A percentile compares a stretch with the other conserved stretches of the same genome.
phyloP scores from a whole-genome alignment of 257 asterid genomes.

The Nicotiana attenuata region DNA sequence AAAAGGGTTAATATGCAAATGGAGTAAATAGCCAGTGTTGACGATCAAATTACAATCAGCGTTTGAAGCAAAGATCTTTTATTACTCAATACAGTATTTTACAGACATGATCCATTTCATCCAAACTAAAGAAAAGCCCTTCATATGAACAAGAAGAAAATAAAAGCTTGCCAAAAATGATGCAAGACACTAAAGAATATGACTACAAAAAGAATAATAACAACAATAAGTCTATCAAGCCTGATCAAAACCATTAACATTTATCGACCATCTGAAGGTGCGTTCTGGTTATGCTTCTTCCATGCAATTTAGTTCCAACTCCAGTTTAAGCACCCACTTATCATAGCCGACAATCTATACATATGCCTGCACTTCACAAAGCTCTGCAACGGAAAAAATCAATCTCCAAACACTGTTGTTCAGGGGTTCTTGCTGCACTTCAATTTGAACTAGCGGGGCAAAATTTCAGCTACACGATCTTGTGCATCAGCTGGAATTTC shows the following conservation, averaged over 20 bases:
- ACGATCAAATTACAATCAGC: neutral
- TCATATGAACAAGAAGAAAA: neutral
- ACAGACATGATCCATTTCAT: neutral
- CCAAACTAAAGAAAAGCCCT: conserved; percentile 2
- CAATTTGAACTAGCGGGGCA: conserved; percentile 30
- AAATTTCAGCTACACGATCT: conserved; percentile 63
- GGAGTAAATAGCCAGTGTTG: neutral
- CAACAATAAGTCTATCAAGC: neutral
- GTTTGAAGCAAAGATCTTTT: neutral
- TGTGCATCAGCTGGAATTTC: conserved; percentile 85
- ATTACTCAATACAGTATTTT: conserved; percentile 8
- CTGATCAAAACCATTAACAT: conserved; percentile 2
- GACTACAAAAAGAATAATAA: conserved; percentile 8
- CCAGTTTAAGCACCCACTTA: neutral
- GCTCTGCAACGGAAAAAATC: conserved; percentile 16
- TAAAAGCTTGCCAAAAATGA: conserved; percentile 1
- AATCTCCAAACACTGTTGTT: conserved; percentile 17
- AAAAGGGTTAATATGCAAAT: too few species aligned
- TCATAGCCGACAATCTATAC: conserved; percentile 1
- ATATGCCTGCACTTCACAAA: conserved; percentile 11
- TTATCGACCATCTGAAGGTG: neutral
- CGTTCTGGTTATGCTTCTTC: neutral
- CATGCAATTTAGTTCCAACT: neutral
- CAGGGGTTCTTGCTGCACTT: neutral
- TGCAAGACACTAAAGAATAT: conserved; percentile 7